These are phyloP conservation scores for Ploettnerulaceae sp. DNA, from an alignment of 2,329 filamentous ascomycete genomes.

Conservation along the genomic window DNA sequence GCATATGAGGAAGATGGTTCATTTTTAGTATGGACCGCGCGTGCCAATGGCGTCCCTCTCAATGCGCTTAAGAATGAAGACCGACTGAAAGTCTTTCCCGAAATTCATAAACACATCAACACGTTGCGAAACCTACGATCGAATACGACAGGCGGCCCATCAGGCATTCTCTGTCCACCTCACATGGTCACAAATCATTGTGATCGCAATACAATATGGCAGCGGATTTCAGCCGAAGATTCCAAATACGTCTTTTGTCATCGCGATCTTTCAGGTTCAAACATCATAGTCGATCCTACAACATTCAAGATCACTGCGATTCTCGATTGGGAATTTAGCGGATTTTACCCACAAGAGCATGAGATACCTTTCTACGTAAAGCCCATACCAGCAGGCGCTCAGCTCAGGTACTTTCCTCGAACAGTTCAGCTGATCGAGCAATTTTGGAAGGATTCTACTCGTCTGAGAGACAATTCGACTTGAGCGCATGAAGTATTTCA, in stretches of 20 bases:
- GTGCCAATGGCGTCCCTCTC: background rate
- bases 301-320: slow-evolving; percentile 32
- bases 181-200: background rate
- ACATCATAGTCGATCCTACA: slow-evolving; percentile 31
- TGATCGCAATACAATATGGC: background rate
- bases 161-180: background rate
- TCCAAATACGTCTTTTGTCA: slow-evolving; percentile 30
- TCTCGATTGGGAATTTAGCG: slow-evolving; percentile 39
- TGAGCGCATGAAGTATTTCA: no score
- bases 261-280: slow-evolving; percentile 29
- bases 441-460: no score
- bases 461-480: no score
- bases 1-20: background rate
- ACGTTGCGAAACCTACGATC: background rate
- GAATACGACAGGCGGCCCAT: background rate
- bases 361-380: slow-evolving; percentile 23
- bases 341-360: slow-evolving; percentile 34
- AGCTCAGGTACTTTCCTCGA: no score
- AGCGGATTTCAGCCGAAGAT: slow-evolving; percentile 9
- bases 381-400: no score
- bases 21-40: background rate
- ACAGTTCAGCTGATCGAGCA: no score
- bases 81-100: background rate
- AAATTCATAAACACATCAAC: background rate
- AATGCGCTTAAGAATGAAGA: background rate